These are phyloP conservation scores for Glaciozyma martinii DNA, from an alignment of 768 basidiomycete species.

Conservation along the genomic window DNA sequence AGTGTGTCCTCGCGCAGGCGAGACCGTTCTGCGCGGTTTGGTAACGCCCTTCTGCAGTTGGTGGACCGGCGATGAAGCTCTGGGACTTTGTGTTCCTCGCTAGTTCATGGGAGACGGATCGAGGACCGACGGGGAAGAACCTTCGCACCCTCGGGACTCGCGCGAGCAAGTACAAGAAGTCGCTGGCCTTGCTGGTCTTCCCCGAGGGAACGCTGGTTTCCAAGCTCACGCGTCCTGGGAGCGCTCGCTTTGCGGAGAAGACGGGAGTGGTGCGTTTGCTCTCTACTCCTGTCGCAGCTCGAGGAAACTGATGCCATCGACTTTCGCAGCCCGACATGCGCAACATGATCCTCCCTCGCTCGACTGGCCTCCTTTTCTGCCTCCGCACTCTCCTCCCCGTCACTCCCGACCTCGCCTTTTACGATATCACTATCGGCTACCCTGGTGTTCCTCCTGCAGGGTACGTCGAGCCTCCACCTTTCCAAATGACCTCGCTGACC, in stretches of 20 bases:
- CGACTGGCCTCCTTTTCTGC: slow-evolving; percentile 79
- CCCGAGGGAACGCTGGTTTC: slow-evolving; percentile 95
- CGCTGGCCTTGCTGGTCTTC: slow-evolving; percentile 76
- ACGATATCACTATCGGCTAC: slow-evolving; percentile 61
- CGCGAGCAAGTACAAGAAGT: slow-evolving; percentile 35
- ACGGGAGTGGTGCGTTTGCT: slow-evolving; percentile 64
- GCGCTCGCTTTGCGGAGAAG: slow-evolving; percentile 79
- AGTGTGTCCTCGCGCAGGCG: no score
- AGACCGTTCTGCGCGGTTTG: no score
- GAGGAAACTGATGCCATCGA: background rate
- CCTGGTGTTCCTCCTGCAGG: slow-evolving; percentile 42
- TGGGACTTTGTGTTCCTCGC: no score
- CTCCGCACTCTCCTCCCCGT: slow-evolving; percentile 70
- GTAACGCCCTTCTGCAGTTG: no score
- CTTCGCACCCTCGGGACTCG: no score
- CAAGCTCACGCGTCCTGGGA: slow-evolving; percentile 70
- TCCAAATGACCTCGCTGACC: no score
- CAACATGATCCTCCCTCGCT: slow-evolving; percentile 78
- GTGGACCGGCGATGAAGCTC: no score
- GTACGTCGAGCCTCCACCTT: no score
- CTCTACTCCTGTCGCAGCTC: background rate
- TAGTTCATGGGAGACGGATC: no score
- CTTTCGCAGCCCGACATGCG: slow-evolving; percentile 59
- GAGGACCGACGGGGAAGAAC: no score
- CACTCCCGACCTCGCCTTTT: slow-evolving; percentile 62